Conservation (phyloP, 306 rosid genomes). For the Herpetospermum pedunculosum region DNA sequence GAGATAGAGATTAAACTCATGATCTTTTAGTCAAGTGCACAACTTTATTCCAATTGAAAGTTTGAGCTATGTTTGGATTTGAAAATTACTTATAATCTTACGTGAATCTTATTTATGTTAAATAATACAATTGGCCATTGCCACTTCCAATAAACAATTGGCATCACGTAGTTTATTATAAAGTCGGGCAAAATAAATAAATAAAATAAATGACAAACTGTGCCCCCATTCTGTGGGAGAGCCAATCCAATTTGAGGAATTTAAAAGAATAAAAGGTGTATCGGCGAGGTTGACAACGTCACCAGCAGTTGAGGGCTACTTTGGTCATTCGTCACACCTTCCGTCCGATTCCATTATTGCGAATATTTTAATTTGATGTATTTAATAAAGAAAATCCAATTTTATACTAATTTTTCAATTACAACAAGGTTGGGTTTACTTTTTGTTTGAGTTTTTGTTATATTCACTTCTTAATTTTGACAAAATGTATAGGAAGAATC, state of each 20-base stretch:
- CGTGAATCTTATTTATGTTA: no score
- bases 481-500: no score
- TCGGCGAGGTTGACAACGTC: neutral
- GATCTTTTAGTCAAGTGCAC: no score
- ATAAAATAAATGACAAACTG: neutral
- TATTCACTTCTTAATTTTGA: no score
- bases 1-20: no score
- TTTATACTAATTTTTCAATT: no score
- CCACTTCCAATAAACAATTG: neutral
- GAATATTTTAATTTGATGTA: neutral
- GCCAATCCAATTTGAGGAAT: neutral
- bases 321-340: neutral
- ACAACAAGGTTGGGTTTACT: no score
- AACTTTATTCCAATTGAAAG: no score
- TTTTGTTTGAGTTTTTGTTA: no score
- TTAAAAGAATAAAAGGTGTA: neutral
- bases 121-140: neutral
- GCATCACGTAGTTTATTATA: neutral
- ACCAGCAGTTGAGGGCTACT: neutral
- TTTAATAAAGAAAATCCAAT: no score
- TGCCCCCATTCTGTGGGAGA: constrained; percentile 6
- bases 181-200: neutral
- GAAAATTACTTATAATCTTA: no score
- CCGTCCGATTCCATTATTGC: neutral
- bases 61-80: no score